Conservation (phyloP, 805 yeast species). For the Saturnispora quitensis region DNA sequence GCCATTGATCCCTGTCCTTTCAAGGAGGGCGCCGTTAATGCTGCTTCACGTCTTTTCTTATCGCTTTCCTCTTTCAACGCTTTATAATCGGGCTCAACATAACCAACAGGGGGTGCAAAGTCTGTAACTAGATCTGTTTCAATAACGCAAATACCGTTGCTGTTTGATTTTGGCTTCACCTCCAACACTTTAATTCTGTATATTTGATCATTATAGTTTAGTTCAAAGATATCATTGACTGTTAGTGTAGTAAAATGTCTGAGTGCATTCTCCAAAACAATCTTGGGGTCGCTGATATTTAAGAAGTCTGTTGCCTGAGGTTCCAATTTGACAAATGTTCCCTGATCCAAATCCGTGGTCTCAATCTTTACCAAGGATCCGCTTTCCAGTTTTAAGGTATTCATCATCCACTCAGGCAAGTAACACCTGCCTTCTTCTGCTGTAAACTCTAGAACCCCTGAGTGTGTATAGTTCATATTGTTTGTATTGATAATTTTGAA, state of each 20-base stretch:
- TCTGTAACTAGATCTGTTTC: slow-evolving; percentile 97
- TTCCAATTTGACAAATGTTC: slow-evolving; percentile 83
- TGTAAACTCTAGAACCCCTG: slow-evolving; percentile 91
- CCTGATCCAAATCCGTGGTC: slow-evolving; percentile 74
- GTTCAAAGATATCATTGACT: slow-evolving; percentile 73
- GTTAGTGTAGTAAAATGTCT: slow-evolving; percentile 85
- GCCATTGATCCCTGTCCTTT: slow-evolving; percentile 65
- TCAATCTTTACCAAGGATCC: slow-evolving; percentile 75
- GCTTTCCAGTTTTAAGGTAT: slow-evolving; percentile 57
- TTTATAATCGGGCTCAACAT: slow-evolving; percentile 78
- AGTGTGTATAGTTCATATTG: slow-evolving; percentile 54
- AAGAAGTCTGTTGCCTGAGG: slow-evolving; percentile 92
- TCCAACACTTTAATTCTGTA: slow-evolving; percentile 81
- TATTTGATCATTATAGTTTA: slow-evolving; percentile 69
- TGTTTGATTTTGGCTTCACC: slow-evolving; percentile 63
- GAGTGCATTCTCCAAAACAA: slow-evolving; percentile 87
- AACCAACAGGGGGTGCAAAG: slow-evolving; percentile 98
- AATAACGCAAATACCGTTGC: slow-evolving; percentile 78
- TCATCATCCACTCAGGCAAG: slow-evolving; percentile 95
- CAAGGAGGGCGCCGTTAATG: slow-evolving; percentile 28
- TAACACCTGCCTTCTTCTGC: slow-evolving; percentile 97
- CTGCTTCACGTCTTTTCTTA: slow-evolving; percentile 28
- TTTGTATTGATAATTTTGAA: slow-evolving; percentile 69
- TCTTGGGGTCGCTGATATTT: slow-evolving; percentile 92
- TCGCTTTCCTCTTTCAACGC: slow-evolving; percentile 32